Conservation (phyloP, 352 stramenopile genomes). For the Elongisporangium prolatum region DNA sequence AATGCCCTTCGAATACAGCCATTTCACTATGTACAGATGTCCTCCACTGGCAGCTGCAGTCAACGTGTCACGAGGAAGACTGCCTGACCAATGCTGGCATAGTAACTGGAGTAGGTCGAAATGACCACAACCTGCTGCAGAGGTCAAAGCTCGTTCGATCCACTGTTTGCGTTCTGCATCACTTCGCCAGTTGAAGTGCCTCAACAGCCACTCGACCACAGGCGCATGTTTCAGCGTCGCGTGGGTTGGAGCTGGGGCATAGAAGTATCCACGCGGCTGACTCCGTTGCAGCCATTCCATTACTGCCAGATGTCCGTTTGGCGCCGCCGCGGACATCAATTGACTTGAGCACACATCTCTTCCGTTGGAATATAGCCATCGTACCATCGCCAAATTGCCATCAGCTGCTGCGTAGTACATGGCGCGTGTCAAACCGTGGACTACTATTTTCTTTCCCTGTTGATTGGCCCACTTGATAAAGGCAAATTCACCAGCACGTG, state of each 20-base stretch:
- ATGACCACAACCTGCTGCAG: slow-evolving; percentile 1
- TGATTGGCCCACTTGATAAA: not conserved
- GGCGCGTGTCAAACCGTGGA: not conserved
- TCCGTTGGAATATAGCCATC: not conserved
- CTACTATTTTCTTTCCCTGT: not conserved
- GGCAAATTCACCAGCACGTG: not conserved
- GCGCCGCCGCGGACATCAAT: slow-evolving; percentile 6
- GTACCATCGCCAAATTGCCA: not conserved
- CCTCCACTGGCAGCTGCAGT: slow-evolving; percentile 17
- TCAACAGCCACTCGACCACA: slow-evolving; percentile 9
- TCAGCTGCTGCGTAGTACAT: slow-evolving; percentile 4
- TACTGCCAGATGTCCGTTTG: slow-evolving; percentile 26
- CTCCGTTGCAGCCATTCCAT: slow-evolving; percentile 10
- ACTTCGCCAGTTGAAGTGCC: not conserved
- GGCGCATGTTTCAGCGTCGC: slow-evolving; percentile 6
- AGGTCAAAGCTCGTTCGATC: not conserved
- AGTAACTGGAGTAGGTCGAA: slow-evolving; percentile 6
- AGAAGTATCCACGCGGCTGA: slow-evolving; percentile 16
- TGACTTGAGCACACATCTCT: not conserved
- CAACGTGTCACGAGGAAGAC: not conserved
- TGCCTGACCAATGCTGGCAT: not conserved
- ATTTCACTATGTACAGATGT: slow-evolving; percentile 1
- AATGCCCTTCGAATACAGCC: not conserved
- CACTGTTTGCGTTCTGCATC: not conserved
- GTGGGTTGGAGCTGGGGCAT: slow-evolving; percentile 6